A percentile compares a stretch with the other conserved stretches of the same genome.
phyloP scores from a whole-genome alignment of 192 early-diverging fungal species.

The Borealophlyctis nickersoniae region DNA sequence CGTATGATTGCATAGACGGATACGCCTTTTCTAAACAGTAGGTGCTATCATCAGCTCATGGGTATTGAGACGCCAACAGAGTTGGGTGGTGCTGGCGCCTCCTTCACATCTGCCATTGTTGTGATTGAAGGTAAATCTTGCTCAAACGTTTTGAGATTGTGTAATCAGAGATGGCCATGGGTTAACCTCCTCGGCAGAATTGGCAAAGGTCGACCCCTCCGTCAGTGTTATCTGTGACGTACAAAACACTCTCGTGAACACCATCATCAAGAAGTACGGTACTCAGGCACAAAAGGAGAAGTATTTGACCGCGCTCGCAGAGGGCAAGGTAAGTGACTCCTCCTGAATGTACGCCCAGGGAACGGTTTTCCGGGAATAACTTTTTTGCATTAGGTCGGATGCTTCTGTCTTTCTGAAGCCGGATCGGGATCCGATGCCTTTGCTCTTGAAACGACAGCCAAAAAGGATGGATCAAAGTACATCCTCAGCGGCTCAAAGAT shows the following conservation, averaged over 20 bases:
- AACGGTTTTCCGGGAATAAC: conserved; percentile 13
- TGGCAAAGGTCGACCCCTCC: conserved; percentile 94
- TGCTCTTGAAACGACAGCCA: conserved; percentile 81
- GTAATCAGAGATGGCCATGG: too few species aligned
- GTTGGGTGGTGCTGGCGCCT: conserved; percentile 75
- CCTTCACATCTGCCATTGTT: conserved; percentile 84
- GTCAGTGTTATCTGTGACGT: conserved; percentile 91
- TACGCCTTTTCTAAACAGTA: too few species aligned
- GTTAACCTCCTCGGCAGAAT: conserved; percentile 47
- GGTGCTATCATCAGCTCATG: conserved; percentile 84
- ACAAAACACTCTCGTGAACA: conserved; percentile 95
- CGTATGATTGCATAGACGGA: too few species aligned
- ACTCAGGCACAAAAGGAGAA: conserved; percentile 70
- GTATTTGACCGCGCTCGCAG: conserved; percentile 82
- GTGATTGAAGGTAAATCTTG: conserved; percentile 72
- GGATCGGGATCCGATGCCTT: conserved; percentile 92
- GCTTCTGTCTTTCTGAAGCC: conserved; percentile 93
- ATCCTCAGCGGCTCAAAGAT: conserved; percentile 74
- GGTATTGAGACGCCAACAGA: conserved; percentile 83
- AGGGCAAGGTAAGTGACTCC: conserved; percentile 47
- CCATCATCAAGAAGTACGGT: conserved; percentile 82
- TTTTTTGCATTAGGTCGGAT: conserved; percentile 65
- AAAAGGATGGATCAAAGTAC: conserved; percentile 84
- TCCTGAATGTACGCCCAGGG: not conserved
- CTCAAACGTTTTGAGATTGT: conserved; percentile 16